Base-by-base conservation (phyloP, 495 filamentous ascomycete genomes). In the Penicillium paxilli region DNA sequence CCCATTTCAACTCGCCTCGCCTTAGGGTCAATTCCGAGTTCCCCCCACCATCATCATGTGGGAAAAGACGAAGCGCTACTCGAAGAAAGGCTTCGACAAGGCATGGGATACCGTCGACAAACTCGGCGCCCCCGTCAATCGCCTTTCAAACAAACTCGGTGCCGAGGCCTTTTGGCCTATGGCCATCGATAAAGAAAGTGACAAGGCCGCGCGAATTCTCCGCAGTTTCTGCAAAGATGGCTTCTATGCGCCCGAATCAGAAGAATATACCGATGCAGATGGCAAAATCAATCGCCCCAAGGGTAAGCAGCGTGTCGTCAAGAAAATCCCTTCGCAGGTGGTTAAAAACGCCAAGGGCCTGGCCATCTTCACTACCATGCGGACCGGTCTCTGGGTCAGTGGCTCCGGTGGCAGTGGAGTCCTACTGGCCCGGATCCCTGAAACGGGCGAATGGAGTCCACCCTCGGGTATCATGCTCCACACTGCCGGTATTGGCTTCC, bases 291-390 rank as follows among this genome's bases (percentile, higher is more conserved):
- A 83, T 59, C 78, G 74, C 24, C 84, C 87, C 41, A 82, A 81
- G 44, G 79, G 78, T 56, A 89, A 87, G 68, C 85, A 87, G 58
- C 82, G 77, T 49, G 80, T 90, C 2, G 68, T 91, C 14, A 88
- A 93, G 71, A 92, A 92, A 73, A 96, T 96, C 22, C 92, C 92
- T 0, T 70, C 83, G 25, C 73, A 88, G 64, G 90, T 96, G 41
- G 87, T 96, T 50, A 81, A 87, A 61, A 86, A 88, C 70, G 91
- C 92, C 10, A 90, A 93, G 62, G 92, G 90, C 11, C 71, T 96
- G 30, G 91, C 90, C 22, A 87, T 96, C 56, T 96, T 96, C 74
- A 95, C 92, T 1, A 92, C 89, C 19, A 92, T 96, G 89, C 86
- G 92, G 46, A 91, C 91, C 16, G 92, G 92, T 28, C 79, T 96